A percentile compares a stretch with the other conserved stretches of the same genome.
phyloP scores from a whole-genome alignment of 192 early-diverging fungal species.

The Coemansia javaensis region DNA sequence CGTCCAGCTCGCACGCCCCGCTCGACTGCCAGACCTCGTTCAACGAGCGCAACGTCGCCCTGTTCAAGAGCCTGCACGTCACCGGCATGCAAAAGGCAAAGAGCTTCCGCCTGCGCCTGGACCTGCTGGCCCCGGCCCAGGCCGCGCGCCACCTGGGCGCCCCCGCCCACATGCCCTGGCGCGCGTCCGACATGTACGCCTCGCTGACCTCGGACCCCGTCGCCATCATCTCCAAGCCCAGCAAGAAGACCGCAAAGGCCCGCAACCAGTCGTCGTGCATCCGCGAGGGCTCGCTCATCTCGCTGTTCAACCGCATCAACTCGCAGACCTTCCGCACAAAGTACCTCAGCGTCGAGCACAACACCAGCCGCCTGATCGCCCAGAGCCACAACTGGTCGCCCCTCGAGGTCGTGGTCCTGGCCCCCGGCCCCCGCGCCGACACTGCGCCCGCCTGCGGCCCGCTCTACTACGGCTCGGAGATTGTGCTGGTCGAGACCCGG shows the following conservation, averaged over 20 bases:
- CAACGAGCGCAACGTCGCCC: constrained; percentile 52
- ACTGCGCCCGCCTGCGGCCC: constrained; percentile 3
- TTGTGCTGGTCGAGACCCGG: constrained; percentile 61
- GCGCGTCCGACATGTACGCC: constrained; percentile 48
- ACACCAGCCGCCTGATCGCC: constrained; percentile 40
- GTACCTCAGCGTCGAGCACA: constrained; percentile 64
- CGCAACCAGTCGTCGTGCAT: constrained; percentile 75
- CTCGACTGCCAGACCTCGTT: constrained; percentile 48
- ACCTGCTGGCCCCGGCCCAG: constrained; percentile 47
- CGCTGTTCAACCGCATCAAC: constrained; percentile 87
- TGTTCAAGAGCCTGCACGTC: constrained; percentile 74
- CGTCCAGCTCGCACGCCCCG: constrained; percentile 45
- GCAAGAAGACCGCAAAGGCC: constrained; percentile 83
- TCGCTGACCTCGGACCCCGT: constrained; percentile 70
- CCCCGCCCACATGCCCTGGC: constrained; percentile 14
- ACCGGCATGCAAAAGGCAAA: constrained; percentile 77
- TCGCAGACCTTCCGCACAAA: constrained; percentile 88
- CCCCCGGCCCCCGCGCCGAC: background rate
- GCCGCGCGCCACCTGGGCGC: constrained; percentile 6
- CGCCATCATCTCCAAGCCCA: constrained; percentile 87
- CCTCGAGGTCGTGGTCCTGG: constrained; percentile 32
- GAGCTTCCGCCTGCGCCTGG: constrained; percentile 66
- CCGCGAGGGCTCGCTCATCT: constrained; percentile 66
- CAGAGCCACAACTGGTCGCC: constrained; percentile 54
- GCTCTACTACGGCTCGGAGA: constrained; percentile 66